Base-by-base conservation (phyloP, 2,329 filamentous ascomycete genomes). In the Emmonsiellopsis sp. region DNA sequence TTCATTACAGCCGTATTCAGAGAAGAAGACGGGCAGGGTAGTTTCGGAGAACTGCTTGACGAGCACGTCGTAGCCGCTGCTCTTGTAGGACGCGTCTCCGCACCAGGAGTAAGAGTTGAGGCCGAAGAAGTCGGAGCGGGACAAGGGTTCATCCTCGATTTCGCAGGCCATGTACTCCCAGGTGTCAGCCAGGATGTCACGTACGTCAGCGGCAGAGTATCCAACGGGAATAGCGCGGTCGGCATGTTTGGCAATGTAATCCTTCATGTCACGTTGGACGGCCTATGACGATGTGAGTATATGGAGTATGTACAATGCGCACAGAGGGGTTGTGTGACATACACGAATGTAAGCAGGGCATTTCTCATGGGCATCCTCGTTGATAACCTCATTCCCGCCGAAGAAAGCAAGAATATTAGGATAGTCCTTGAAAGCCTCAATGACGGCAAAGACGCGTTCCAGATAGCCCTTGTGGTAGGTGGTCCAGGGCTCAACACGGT, bases 51-150 rank as follows among this genome's bases (percentile, higher is more conserved):
- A 85, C 65, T 79, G 76, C n/a, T 73, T 67, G 31, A 80, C 77
- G n/a, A 85, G 66, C 11, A 72, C 70, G 55, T 82, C 68, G 63
- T 83, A 85, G 42, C 79, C 77, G 13, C 75, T 74, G 37, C 69
- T 74, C 42, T 72, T 66, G 69, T 77, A 83, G 53, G 71, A 77
- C 8, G 80, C 76, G 44, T 77, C 69, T 53, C 82, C 82, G 61
- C 82, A 85, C 82, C 82, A 85, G n/a, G 79, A 82, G 72, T 85
- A 85, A 8, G 79, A 82, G 72, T 85, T 85, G 53, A 85, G 71
- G 42, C 82, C 82, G 60, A 85, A 84, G 70, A 85, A 83, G 65
- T 85, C 82, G 32, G 79, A 77, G 34, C 75, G 73, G 14, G 80
- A 81, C 54, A 64, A 67, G 56, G 81, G 76, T 27, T 70, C 62